Evolutionary conservation across 2,329 filamentous ascomycete species (phyloP), one percentile per base, ranked within the genome.

Genomic region (Onygena corvina): DNA sequence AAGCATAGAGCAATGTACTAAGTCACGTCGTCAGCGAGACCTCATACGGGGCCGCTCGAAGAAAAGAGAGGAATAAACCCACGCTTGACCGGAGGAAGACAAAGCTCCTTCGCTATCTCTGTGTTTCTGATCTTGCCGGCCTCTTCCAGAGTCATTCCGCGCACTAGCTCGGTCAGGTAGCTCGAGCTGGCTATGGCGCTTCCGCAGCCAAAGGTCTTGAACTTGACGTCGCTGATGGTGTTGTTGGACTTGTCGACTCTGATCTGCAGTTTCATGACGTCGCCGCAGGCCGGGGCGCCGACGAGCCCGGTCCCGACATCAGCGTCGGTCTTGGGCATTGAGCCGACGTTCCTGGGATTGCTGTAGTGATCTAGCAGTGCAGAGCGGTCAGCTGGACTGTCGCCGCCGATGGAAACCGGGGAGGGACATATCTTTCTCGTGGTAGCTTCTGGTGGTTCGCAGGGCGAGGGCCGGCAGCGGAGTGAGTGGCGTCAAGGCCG

Each of bases 201-300:
- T 49, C 89, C 89, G 66, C 89, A 95, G 47, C 89, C 89, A 64
- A 95, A 95, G 0, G 89, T 95, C 81, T 95, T 95, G 79, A 95
- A 95, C 71, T 93, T 92, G 65, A 94, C 89, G 60, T 95, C 90
- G 60, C 81, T 82, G 65, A 95, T 95, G 59, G 81, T 90, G 67
- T 92, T 86, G 61, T 81, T 86, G 59, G 83, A 76, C 56, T 86
- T 85, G 70, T 95, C 88, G 60, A 95, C 89, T 52, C 86, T 83
- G 69, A 94, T 94, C 72, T 93, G 86, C 29, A 94, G 76, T 69
- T 92, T 92, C 84, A 94, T 93, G 53, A 94, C 87, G 67, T 94
- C 87, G 68, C 87, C 87, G 64, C 86, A 90, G 27, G 87, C 87
- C 46, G 87, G 87, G n/a, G 87, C 86, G 58, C 86, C 81, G 56